Conservation (phyloP, 495 filamentous ascomycete species). For the Aspergillus incahuasiensis region DNA sequence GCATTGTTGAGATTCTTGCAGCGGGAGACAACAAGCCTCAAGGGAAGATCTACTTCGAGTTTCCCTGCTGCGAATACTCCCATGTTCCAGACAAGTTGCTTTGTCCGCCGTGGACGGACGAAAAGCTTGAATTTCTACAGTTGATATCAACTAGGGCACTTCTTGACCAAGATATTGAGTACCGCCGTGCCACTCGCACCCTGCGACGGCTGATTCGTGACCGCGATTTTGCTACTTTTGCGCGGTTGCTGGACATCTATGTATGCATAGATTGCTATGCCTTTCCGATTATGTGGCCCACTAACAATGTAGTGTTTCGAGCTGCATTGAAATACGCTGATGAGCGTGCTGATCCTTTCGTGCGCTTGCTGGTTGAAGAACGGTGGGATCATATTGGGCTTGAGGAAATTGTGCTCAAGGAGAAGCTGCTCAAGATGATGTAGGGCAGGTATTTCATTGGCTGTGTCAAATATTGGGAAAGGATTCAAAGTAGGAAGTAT, state of each 20-base stretch:
- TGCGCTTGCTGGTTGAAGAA: slow-evolving; percentile 25
- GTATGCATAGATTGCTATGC: slow-evolving; percentile 30
- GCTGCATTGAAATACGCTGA: slow-evolving; percentile 25
- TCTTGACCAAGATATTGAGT: slow-evolving; percentile 28
- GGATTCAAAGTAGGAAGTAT: too few species aligned
- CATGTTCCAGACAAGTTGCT: slow-evolving; percentile 40
- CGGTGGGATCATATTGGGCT: slow-evolving; percentile 31
- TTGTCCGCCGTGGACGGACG: slow-evolving; percentile 37
- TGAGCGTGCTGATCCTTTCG: slow-evolving; percentile 32
- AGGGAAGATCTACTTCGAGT: slow-evolving; percentile 27
- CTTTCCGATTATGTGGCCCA: slow-evolving; percentile 30
- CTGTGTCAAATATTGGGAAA: background rate
- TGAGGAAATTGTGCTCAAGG: slow-evolving; percentile 21
- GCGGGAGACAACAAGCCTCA: slow-evolving; percentile 21
- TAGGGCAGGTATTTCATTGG: background rate
- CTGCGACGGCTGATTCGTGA: slow-evolving; percentile 34
- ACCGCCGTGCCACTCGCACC: slow-evolving; percentile 17
- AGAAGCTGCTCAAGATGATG: slow-evolving; percentile 16
- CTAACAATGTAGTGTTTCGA: slow-evolving; percentile 23
- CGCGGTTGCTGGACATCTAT: slow-evolving; percentile 24
- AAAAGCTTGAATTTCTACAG: slow-evolving; percentile 40
- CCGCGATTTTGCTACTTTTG: slow-evolving; percentile 31
- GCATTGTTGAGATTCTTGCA: slow-evolving; percentile 31
- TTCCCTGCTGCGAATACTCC: slow-evolving; percentile 25
- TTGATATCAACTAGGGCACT: slow-evolving; percentile 31